These are phyloP conservation scores for Schwanniomyces etchellsii DNA, from an alignment of 1,139 yeast genomes.

Conservation along the genomic window DNA sequence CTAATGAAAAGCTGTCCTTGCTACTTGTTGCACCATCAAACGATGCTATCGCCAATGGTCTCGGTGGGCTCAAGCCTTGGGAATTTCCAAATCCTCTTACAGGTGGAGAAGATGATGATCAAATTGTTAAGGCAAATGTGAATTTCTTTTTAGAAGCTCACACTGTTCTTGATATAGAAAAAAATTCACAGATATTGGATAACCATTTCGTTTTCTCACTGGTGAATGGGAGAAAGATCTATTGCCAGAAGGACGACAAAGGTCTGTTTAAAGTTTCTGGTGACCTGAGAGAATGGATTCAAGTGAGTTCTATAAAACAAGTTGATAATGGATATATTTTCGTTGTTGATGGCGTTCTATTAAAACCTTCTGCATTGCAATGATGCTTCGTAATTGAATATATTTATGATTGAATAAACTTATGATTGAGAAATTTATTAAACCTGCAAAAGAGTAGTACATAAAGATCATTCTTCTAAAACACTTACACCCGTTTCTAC, in stretches of 20 bases:
- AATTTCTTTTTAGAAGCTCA: slow-evolving; percentile 51
- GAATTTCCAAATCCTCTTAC: slow-evolving; percentile 51
- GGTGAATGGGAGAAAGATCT: slow-evolving; percentile 35
- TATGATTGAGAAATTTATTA: neutral
- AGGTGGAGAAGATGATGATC: slow-evolving; percentile 31
- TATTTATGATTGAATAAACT: neutral
- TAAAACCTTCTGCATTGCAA: slow-evolving; percentile 13
- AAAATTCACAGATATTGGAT: slow-evolving; percentile 8
- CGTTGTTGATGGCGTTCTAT: slow-evolving; percentile 40
- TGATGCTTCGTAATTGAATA: neutral
- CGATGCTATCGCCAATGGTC: slow-evolving; percentile 37
- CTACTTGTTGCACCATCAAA: slow-evolving; percentile 60
- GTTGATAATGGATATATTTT: slow-evolving; percentile 59
- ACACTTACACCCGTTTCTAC: slow-evolving; percentile 56
- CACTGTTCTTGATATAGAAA: slow-evolving; percentile 26
- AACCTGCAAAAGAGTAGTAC: neutral
- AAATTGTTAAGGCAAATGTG: slow-evolving; percentile 40
- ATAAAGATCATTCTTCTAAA: slow-evolving; percentile 10
- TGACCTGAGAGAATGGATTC: slow-evolving; percentile 27
- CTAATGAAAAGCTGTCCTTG: slow-evolving; percentile 27
- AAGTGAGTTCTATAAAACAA: slow-evolving; percentile 35
- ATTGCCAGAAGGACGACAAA: slow-evolving; percentile 32
- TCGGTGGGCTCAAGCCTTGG: slow-evolving; percentile 55
- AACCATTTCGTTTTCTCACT: slow-evolving; percentile 9
- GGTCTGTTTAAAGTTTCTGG: slow-evolving; percentile 28